Evolutionary conservation across 495 filamentous ascomycete genomes (phyloP).

Genomic region (Trichoderma erinaceum): DNA sequence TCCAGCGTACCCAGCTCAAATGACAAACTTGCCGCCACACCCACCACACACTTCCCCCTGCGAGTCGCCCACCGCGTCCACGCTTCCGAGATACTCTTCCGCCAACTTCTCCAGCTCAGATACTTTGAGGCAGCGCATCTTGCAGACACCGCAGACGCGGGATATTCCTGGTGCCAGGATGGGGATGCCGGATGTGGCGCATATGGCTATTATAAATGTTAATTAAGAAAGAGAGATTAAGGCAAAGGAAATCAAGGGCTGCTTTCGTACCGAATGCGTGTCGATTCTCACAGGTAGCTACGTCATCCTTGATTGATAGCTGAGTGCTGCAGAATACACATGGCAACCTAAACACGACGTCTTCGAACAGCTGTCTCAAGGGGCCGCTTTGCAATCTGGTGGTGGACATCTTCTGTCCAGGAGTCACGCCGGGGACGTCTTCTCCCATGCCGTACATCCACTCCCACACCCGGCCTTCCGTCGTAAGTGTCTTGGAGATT

Average conservation of each 20-base stretch:
- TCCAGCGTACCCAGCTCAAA: slow-evolving; percentile 15
- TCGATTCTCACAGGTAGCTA: slow-evolving; percentile 24
- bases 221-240: neutral
- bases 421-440: slow-evolving; percentile 31
- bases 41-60: slow-evolving; percentile 33
- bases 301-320: slow-evolving; percentile 19
- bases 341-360: slow-evolving; percentile 23
- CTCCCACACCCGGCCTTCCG: slow-evolving; percentile 39
- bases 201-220: slow-evolving; percentile 24
- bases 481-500: slow-evolving; percentile 28
- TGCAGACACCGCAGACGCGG: slow-evolving; percentile 38
- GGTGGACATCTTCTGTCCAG: neutral
- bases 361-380: slow-evolving; percentile 28
- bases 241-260: neutral
- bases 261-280: slow-evolving; percentile 28
- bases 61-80: slow-evolving; percentile 22
- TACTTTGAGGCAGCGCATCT: slow-evolving; percentile 32
- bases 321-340: slow-evolving; percentile 35
- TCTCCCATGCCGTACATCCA: slow-evolving; percentile 44
- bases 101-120: slow-evolving; percentile 28
- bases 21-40: slow-evolving; percentile 44
- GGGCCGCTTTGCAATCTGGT: neutral
- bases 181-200: slow-evolving; percentile 38
- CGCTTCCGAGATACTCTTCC: slow-evolving; percentile 18
- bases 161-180: slow-evolving; percentile 39